These are phyloP conservation scores for Mucor irregularis DNA, from an alignment of 371 early-diverging fungal species.

Conservation along the genomic window DNA sequence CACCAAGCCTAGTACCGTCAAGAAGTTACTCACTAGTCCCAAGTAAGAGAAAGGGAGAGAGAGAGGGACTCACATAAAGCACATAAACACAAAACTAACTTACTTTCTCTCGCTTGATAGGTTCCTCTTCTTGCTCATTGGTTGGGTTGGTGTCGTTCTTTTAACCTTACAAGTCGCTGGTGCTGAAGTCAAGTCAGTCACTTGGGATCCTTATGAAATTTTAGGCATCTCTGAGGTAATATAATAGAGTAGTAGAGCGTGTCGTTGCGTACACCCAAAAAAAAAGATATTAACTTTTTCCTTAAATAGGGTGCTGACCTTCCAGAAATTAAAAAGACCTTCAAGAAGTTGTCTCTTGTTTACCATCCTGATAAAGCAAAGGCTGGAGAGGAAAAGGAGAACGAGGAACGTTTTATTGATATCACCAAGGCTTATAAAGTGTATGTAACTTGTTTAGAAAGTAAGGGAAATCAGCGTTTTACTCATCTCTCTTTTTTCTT, in stretches of 20 bases:
- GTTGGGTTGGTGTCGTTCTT: slow-evolving; percentile 80
- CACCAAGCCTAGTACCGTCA: slow-evolving; percentile 11
- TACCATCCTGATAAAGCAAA: slow-evolving; percentile 88
- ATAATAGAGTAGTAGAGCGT: neutral
- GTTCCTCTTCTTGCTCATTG: slow-evolving; percentile 56
- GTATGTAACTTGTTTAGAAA: slow-evolving; percentile 42
- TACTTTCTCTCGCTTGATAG: slow-evolving; percentile 30
- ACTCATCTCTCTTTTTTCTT: neutral
- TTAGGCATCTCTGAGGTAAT: slow-evolving; percentile 77
- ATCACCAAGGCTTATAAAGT: slow-evolving; percentile 90
- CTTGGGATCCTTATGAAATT: slow-evolving; percentile 94
- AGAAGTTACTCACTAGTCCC: slow-evolving; percentile 25
- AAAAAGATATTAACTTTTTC: neutral
- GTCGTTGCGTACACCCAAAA: slow-evolving; percentile 3
- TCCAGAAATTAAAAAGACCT: slow-evolving; percentile 73
- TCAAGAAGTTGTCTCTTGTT: slow-evolving; percentile 71
- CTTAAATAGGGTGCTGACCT: slow-evolving; percentile 47
- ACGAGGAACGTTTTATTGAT: slow-evolving; percentile 69
- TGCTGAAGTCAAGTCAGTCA: slow-evolving; percentile 63
- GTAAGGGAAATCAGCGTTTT: neutral
- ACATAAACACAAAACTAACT: slow-evolving; percentile 15
- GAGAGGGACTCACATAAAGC: too few species aligned
- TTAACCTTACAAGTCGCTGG: slow-evolving; percentile 77
- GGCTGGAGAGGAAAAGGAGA: slow-evolving; percentile 60
- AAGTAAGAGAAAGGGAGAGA: too few species aligned